Base-by-base conservation (phyloP, 192 early-diverging fungal genomes). In the Coemansia sp. region DNA sequence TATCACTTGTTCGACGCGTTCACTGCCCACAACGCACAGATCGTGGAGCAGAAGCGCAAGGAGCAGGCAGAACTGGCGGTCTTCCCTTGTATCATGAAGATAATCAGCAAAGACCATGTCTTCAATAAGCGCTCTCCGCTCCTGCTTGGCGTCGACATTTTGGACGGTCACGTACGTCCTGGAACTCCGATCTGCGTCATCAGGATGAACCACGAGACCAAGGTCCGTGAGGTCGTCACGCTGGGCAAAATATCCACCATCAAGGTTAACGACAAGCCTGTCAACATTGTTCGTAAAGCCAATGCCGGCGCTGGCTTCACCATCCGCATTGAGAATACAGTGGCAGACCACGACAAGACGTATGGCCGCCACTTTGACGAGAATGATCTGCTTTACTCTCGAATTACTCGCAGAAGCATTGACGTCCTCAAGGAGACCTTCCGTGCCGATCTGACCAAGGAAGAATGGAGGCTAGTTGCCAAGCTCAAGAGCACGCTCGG, bases 1-100 rank as follows among this genome's bases (percentile, higher is more conserved):
- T 99, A 99, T 85, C 96, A 97, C 73, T 87, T 99, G 91, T 98
- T 97, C 76, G 97, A 99, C 78, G 79, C 88, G 62, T 99, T 93
- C 71, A 94, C 89, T 4, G 91, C 88, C 33, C 97, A 99, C 77
- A 85, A 85, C 78, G 83, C 88, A 62, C 85, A 88, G 55, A 75
- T 99, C 24, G 79, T 88, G 12, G 96, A 97, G 80, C 89, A 93
- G 85, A 93, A 90, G 85, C 91, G 91, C 55, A 90, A 89, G 78
- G 97, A 97, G 64, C 90, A 88, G 52, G 92, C 93, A 4, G 91
- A 95, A 20, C 84, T 88, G 33, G 98, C 97, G 18, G 89, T 99
- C n/a, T 99, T 97, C 90, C 98, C 98, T n/a, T 95, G 94, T 80
- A 76, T 94, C 31, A 72, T 98, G 50, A 87, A 89, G 69, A 97